Evolutionary conservation across 768 basidiomycete genomes (phyloP).

Genomic region (Pulveroboletus sp.): DNA sequence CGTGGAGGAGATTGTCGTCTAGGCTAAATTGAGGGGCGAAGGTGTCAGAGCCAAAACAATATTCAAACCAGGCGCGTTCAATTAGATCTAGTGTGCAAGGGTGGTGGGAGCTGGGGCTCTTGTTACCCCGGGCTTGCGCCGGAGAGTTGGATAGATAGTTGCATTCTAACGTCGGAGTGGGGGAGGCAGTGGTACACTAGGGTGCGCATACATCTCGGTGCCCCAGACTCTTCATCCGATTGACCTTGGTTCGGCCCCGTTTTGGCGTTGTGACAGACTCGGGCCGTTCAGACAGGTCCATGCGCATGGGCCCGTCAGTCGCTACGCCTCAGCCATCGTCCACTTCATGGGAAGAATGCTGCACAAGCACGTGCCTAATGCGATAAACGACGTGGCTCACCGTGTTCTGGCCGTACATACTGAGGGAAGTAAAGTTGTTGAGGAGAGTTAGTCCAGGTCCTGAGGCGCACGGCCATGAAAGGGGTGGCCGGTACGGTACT

Average conservation of each 20-base stretch:
- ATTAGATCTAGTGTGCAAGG: constrained; percentile 4
- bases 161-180: too few relatives aligned
- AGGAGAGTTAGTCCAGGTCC: not conserved
- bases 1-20: not conserved
- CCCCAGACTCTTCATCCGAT: not conserved
- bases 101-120: constrained; percentile 16
- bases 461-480: not conserved
- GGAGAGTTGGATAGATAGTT: not conserved
- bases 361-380: not conserved
- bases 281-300: constrained; percentile 28
- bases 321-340: constrained; percentile 14
- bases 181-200: constrained; percentile 5
- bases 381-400: constrained; percentile 2
- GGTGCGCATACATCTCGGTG: constrained; percentile 8
- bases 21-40: constrained; percentile 12
- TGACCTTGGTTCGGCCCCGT: not conserved
- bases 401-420: constrained; percentile 26
- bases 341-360: not conserved
- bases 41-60: constrained; percentile 3
- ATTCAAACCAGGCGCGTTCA: constrained; percentile 4
- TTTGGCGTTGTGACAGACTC: constrained; percentile 20
- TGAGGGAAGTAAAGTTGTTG: not conserved
- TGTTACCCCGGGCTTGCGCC: constrained; percentile 3
- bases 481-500: not conserved
- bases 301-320: constrained; percentile 31